Evolutionary conservation across 768 basidiomycete species (phyloP).

Genomic region (Rhodosporidiobolus sp.): DNA sequence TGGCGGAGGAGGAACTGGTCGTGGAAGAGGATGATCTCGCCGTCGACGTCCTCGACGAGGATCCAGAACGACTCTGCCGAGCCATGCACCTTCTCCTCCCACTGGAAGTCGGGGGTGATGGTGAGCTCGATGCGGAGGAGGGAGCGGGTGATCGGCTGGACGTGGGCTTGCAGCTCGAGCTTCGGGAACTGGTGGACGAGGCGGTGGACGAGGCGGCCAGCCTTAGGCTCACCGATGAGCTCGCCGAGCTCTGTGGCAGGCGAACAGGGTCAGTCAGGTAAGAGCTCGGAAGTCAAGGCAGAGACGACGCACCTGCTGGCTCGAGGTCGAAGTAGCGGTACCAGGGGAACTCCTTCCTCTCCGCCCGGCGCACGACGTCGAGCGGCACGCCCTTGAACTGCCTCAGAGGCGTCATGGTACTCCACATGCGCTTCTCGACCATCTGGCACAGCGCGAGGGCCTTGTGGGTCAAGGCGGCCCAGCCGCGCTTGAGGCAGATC

Average conservation of each 20-base stretch:
- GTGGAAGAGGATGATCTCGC: slow-evolving; percentile 92
- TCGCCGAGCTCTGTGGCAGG: slow-evolving; percentile 76
- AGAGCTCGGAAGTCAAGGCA: background rate
- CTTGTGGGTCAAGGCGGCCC: slow-evolving; percentile 88
- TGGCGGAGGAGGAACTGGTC: slow-evolving; percentile 89
- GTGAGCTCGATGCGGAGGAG: slow-evolving; percentile 88
- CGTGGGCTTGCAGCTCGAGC: slow-evolving; percentile 74
- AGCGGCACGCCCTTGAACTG: slow-evolving; percentile 88
- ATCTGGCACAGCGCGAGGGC: slow-evolving; percentile 85
- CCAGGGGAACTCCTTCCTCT: slow-evolving; percentile 98
- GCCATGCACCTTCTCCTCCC: slow-evolving; percentile 94
- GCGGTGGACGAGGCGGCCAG: slow-evolving; percentile 83
- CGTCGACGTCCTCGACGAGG: slow-evolving; percentile 93
- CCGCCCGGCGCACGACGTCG: slow-evolving; percentile 64
- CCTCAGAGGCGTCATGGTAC: slow-evolving; percentile 92
- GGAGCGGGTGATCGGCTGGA: slow-evolving; percentile 91
- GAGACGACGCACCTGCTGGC: slow-evolving; percentile 43
- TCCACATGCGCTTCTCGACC: slow-evolving; percentile 68
- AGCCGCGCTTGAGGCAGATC: slow-evolving; percentile 96
- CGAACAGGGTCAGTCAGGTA: background rate
- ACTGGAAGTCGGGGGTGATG: slow-evolving; percentile 95
- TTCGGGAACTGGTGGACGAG: slow-evolving; percentile 96
- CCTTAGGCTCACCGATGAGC: slow-evolving; percentile 87
- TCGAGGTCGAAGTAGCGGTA: slow-evolving; percentile 90
- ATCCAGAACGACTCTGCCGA: slow-evolving; percentile 86